phyloP scores from a whole-genome alignment of 2,329 filamentous ascomycete genomes.

The Diplocarpon rosae region DNA sequence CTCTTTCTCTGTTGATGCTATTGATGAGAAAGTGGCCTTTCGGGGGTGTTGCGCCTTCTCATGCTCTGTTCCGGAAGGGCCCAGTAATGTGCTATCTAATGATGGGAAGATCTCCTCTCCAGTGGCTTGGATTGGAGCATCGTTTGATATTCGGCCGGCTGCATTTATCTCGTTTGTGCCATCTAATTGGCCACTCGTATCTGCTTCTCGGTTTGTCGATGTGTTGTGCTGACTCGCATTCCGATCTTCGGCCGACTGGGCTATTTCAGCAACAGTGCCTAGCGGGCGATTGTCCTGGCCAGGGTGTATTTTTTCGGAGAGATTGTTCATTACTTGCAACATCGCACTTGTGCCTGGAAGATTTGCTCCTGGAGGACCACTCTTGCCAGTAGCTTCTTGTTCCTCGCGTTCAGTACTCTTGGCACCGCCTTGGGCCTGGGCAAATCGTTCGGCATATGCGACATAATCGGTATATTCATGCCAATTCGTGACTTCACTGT shows the following conservation, averaged over 20 bases:
- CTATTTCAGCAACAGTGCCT: constrained; percentile 22
- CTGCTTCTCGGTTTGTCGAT: constrained; percentile 7
- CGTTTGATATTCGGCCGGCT: constrained; percentile 18
- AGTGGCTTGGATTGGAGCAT: constrained; percentile 31
- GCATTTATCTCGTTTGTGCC: constrained; percentile 19
- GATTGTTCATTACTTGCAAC: constrained; percentile 12
- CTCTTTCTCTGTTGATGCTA: constrained; percentile 15
- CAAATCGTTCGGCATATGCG: constrained; percentile 68
- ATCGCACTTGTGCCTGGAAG: constrained; percentile 7
- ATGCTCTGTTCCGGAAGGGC: constrained; percentile 16
- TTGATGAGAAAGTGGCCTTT: constrained; percentile 44
- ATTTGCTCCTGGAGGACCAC: constrained; percentile 24
- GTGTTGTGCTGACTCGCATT: constrained; percentile 14
- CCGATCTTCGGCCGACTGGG: constrained; percentile 17
- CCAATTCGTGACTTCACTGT: constrained; percentile 90
- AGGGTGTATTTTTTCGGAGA: constrained; percentile 20
- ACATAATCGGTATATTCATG: constrained; percentile 56
- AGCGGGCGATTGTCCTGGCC: constrained; percentile 15
- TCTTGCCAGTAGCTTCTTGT: constrained; percentile 24
- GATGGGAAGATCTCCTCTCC: constrained; percentile 38
- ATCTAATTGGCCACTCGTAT: constrained; percentile 17
- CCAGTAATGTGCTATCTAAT: constrained; percentile 29
- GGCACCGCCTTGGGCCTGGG: constrained; percentile 28
- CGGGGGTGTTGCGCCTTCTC: constrained; percentile 32
- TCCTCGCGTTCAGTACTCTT: constrained; percentile 26